phyloP scores from a whole-genome alignment of 352 stramenopile species.

The Phytophthora crassamura region DNA sequence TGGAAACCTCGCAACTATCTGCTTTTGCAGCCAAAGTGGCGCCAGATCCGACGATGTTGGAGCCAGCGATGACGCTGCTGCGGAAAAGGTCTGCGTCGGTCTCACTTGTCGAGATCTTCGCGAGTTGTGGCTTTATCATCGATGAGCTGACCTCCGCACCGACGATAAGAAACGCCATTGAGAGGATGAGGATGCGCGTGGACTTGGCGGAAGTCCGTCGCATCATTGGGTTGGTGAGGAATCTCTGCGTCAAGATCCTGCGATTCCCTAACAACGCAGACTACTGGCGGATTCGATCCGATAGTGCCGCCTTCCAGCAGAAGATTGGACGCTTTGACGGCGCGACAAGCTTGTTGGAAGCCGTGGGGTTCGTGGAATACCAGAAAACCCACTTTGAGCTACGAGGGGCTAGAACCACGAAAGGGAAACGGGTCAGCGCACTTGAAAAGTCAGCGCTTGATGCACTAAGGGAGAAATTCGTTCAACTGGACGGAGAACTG shows the following conservation, averaged over 20 bases:
- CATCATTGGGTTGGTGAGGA: conserved; percentile 57
- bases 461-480: conserved; percentile 51
- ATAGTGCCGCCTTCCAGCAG: conserved; percentile 61
- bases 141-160: conserved; percentile 66
- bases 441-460: conserved; percentile 54
- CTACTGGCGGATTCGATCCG: conserved; percentile 71
- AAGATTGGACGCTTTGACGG: conserved; percentile 74
- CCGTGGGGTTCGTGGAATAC: conserved; percentile 64
- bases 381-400: conserved; percentile 66
- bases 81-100: conserved; percentile 55
- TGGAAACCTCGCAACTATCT: conserved; percentile 54
- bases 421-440: conserved; percentile 54
- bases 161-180: conserved; percentile 62
- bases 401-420: conserved; percentile 39
- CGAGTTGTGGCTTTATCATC: conserved; percentile 68
- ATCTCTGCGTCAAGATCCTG: conserved; percentile 71
- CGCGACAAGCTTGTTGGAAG: conserved; percentile 59
- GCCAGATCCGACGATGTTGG: conserved; percentile 46
- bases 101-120: conserved; percentile 67
- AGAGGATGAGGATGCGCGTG: conserved; percentile 58
- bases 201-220: conserved; percentile 60
- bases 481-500: conserved; percentile 63
- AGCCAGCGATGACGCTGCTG: conserved; percentile 46
- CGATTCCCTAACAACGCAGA: conserved; percentile 76
- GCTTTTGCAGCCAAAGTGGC: conserved; percentile 55